Base-by-base conservation (phyloP, 768 basidiomycete genomes). In the Nidularia sp. region DNA sequence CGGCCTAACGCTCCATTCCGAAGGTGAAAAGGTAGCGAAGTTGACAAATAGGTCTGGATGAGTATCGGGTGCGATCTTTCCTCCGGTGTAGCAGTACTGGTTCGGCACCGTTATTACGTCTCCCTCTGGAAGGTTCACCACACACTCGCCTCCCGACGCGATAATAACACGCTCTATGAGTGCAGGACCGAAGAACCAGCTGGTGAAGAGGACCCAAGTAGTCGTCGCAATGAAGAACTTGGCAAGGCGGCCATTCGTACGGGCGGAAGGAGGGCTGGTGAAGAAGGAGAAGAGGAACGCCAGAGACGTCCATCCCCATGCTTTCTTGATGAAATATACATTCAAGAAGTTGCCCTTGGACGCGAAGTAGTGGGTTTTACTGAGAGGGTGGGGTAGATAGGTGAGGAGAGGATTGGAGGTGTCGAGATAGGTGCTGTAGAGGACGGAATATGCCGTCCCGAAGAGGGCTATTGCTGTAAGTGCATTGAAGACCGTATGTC, bases 301-400 rank as follows among this genome's bases (percentile, higher is more conserved):
- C 34, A 73, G 74, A 5, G 90, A 77, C 1, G 93, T 94, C 93
- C 94, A 97, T 0, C 72, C 91, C 94, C 96, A 97, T 22, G 88
- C 83, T 49, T 81, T 76, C 70, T 98, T 98, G 64, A 95, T 91
- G 70, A 96, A 95, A 60, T 81, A 72, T 52, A 85, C 77, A 62
- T 98, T 98, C 63, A 98, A 76, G 1, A 79, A 47, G 63, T 94
- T 98, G 58, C 77, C 69, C 66, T 95, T 95, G 59, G 73, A 77
- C 8, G 94, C 93, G 61, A 92, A 93, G 68, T 85, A 86, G 66
- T 88, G 74, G 0, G 84, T 68, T 8, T 65, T 52, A 51, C 81
- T 70, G 33, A 90, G 79, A 2, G 78, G 86, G 57, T 92, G 90
- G 0, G 88, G 81, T 10, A 87, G 79, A 54, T 83, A 68, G 1